Evolutionary conservation across 352 stramenopile genomes (phyloP).

Genomic region (Pythium rishiriense): DNA sequence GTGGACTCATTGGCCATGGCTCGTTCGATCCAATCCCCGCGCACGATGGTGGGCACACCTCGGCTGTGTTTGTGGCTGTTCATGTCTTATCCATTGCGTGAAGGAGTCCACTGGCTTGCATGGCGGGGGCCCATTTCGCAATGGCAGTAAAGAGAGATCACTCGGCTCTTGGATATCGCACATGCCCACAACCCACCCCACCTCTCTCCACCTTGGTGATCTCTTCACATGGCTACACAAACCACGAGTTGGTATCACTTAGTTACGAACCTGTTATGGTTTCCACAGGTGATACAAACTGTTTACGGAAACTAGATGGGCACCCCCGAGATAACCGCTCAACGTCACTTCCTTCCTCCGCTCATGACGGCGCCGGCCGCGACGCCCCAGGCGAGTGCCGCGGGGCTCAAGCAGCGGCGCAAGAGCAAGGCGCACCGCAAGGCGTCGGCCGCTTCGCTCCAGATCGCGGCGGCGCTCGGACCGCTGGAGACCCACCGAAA

Average conservation of each 20-base stretch:
- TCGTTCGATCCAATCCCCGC: no score
- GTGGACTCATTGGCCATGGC: no score
- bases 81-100: no score
- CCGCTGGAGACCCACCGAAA: not conserved
- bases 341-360: not conserved
- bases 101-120: no score
- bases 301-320: not conserved
- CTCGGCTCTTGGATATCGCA: no score
- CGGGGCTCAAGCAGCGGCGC: conserved; percentile 21
- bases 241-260: not conserved
- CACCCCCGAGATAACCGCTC: not conserved
- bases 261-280: no score
- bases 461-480: conserved; percentile 12
- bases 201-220: conserved; percentile 5
- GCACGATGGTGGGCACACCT: no score
- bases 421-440: conserved; percentile 26
- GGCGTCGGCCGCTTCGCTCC: conserved; percentile 9
- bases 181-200: no score
- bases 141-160: no score
- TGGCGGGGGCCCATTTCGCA: no score
- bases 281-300: no score
- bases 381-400: not conserved
- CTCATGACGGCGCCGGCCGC: not conserved
- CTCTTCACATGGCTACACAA: not conserved
- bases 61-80: not conserved